Evolutionary conservation across 1,284 basidiomycete genomes (phyloP).

Genomic region (Rhodofomes roseus): DNA sequence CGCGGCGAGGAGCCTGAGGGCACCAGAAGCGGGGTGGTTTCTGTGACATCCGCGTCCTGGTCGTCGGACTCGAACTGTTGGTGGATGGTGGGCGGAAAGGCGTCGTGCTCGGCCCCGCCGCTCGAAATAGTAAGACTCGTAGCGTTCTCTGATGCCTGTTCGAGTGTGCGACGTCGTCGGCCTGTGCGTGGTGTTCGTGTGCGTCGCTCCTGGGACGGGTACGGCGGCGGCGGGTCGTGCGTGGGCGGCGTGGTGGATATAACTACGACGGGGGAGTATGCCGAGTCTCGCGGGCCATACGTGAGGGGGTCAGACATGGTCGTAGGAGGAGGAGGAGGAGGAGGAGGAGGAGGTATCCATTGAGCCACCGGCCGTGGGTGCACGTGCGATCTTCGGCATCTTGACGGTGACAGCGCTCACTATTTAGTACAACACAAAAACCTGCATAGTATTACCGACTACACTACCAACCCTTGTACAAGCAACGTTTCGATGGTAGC

Average conservation of each 20-base stretch:
- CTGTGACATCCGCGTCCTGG: conserved; percentile 25
- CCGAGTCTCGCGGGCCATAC: conserved; percentile 17
- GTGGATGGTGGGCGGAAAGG: conserved; percentile 2
- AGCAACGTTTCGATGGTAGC: no score
- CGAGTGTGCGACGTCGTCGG: conserved; percentile 23
- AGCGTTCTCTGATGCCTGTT: conserved; percentile 18
- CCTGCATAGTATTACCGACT: no score
- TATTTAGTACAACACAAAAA: no score
- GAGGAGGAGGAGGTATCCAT: neutral
- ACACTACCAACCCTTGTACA: no score
- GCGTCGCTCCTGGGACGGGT: conserved; percentile 54
- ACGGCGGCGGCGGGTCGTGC: conserved; percentile 63
- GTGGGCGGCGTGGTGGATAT: conserved; percentile 21
- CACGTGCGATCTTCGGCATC: no score
- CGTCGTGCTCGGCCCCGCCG: conserved; percentile 26
- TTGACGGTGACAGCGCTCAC: no score
- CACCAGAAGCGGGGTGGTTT: conserved; percentile 41
- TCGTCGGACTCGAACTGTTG: conserved; percentile 14
- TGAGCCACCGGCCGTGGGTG: no score
- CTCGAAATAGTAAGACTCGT: conserved; percentile 32
- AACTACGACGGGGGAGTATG: conserved; percentile 8
- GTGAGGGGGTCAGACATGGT: conserved; percentile 28
- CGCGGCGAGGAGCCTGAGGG: conserved; percentile 19
- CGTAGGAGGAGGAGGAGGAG: neutral
- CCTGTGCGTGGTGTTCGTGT: conserved; percentile 30